These are phyloP conservation scores for Aspergillus pseudoglaucus DNA, from an alignment of 2,329 filamentous ascomycete genomes.

Conservation along the genomic window DNA sequence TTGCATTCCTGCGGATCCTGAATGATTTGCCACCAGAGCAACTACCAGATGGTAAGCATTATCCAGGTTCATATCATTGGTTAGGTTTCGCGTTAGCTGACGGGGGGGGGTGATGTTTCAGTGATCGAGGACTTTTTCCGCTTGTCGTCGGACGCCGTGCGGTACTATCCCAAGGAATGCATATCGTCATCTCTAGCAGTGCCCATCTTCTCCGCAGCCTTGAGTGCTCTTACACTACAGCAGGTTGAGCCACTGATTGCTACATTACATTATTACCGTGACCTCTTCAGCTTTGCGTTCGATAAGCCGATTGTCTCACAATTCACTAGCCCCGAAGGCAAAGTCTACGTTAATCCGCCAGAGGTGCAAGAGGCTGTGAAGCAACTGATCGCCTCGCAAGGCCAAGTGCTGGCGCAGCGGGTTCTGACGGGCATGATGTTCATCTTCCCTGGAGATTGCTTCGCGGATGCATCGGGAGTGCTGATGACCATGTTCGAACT, in stretches of 20 bases:
- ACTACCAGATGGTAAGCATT: slow-evolving; percentile 57
- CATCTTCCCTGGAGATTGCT: slow-evolving; percentile 91
- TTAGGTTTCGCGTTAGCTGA: slow-evolving; percentile 5
- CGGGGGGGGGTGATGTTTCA: slow-evolving; percentile 13
- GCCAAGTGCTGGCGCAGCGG: slow-evolving; percentile 75
- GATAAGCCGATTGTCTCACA: slow-evolving; percentile 55
- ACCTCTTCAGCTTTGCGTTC: slow-evolving; percentile 81
- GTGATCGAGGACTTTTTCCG: slow-evolving; percentile 97
- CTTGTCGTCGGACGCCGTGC: slow-evolving; percentile 79
- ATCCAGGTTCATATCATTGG: background rate
- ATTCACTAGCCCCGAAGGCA: slow-evolving; percentile 56
- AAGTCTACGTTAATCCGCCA: slow-evolving; percentile 55
- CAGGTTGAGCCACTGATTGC: slow-evolving; percentile 88
- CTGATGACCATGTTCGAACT: slow-evolving; percentile 83
- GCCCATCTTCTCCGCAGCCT: slow-evolving; percentile 78
- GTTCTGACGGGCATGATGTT: slow-evolving; percentile 99
- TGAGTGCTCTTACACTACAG: slow-evolving; percentile 79
- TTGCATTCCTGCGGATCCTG: slow-evolving; percentile 80
- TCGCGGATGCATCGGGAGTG: slow-evolving; percentile 90
- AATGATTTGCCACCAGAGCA: slow-evolving; percentile 74
- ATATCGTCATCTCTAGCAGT: slow-evolving; percentile 72
- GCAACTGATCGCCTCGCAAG: slow-evolving; percentile 61
- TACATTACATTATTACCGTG: slow-evolving; percentile 85
- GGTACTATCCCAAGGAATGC: slow-evolving; percentile 83
- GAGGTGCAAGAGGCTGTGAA: slow-evolving; percentile 69